Evolutionary conservation across 768 basidiomycete species (phyloP).

Genomic region (Leccinum truebloodii): DNA sequence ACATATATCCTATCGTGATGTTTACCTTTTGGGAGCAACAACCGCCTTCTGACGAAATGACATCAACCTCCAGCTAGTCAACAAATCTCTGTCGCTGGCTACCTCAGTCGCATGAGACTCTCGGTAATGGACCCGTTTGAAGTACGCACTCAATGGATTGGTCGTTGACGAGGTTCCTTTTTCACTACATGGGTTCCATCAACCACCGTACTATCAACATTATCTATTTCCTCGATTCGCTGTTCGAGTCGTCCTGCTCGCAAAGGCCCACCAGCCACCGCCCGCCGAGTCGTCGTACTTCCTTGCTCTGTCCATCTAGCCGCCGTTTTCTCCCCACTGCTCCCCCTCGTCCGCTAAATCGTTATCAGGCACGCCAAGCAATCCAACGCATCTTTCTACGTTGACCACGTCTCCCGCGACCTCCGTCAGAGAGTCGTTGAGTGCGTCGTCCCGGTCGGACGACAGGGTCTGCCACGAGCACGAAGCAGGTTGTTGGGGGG

Average conservation of each 20-base stretch:
- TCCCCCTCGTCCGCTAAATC: not conserved
- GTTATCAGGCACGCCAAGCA: constrained; percentile 25
- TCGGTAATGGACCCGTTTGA: constrained; percentile 55
- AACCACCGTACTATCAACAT: constrained; percentile 86
- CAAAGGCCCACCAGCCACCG: constrained; percentile 51
- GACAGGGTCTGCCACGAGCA: constrained; percentile 85
- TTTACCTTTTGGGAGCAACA: too few species aligned
- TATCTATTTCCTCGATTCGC: constrained; percentile 85
- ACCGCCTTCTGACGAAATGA: too few species aligned
- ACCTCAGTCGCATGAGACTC: not conserved
- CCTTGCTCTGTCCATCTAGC: not conserved
- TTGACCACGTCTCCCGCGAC: constrained; percentile 78
- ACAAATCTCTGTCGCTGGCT: too few species aligned
- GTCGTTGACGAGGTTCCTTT: not conserved
- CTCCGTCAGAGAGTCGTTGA: constrained; percentile 70
- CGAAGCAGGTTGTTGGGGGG: constrained; percentile 63
- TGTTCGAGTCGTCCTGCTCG: constrained; percentile 79
- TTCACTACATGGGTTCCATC: constrained; percentile 62
- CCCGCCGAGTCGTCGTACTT: too few species aligned
- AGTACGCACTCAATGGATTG: constrained; percentile 46
- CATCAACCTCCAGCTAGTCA: too few species aligned
- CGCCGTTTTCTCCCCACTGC: not conserved
- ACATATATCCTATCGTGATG: too few species aligned
- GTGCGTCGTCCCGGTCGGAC: constrained; percentile 82
- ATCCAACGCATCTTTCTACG: constrained; percentile 60